phyloP scores from a whole-genome alignment of 179 eudicot species.

The Amaranthus tricolor region DNA sequence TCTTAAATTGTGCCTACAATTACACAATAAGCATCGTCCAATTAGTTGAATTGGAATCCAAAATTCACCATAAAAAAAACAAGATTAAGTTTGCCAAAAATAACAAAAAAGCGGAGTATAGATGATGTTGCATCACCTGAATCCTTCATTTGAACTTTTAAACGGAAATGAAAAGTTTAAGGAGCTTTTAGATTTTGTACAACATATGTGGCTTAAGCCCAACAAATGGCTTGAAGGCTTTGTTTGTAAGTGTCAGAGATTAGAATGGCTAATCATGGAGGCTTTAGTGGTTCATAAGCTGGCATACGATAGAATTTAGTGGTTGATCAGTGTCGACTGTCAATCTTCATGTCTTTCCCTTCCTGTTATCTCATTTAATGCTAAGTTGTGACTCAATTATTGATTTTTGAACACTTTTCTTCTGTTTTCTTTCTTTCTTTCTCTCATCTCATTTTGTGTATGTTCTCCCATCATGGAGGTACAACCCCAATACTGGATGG shows the following conservation, averaged over 20 bases:
- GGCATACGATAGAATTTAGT: not conserved
- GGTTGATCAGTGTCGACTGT: too few relatives aligned
- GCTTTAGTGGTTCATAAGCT: not conserved
- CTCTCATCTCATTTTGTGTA: not conserved
- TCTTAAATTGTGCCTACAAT: too few relatives aligned
- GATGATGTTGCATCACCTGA: too few relatives aligned
- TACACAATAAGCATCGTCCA: too few relatives aligned
- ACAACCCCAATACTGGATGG: not conserved
- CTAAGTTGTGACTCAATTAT: not conserved
- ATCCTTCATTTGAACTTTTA: too few relatives aligned
- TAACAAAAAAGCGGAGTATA: not conserved
- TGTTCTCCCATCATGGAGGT: not conserved
- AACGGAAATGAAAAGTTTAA: not conserved
- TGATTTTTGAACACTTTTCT: not conserved
- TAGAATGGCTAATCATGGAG: not conserved
- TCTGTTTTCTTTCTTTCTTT: not conserved
- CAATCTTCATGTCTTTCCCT: too few relatives aligned
- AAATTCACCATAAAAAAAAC: too few relatives aligned
- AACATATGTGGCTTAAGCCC: not conserved
- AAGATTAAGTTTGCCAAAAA: too few relatives aligned
- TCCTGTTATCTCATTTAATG: too few relatives aligned
- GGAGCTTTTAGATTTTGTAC: not conserved
- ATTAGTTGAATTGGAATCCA: too few relatives aligned
- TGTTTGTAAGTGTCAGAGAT: not conserved
- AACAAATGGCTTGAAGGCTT: not conserved